Evolutionary conservation across 2,329 filamentous ascomycete genomes (phyloP).

Genomic region (Scortechinia acanthostroma): DNA sequence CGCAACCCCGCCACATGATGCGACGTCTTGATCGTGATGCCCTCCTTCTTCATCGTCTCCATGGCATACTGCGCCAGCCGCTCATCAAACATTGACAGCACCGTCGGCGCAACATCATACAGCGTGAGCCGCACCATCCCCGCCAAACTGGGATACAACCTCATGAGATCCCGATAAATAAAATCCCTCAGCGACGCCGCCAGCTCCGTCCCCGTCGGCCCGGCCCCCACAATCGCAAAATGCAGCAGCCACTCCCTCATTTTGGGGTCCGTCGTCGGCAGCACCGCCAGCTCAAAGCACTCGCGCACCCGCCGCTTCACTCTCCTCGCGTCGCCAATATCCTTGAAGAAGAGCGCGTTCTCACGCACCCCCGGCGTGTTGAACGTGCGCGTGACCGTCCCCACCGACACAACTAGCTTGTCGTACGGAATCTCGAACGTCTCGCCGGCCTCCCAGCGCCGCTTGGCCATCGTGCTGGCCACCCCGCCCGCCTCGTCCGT

Average conservation of each 20-base stretch:
- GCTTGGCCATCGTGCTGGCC: neutral
- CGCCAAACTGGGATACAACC: constrained; percentile 41
- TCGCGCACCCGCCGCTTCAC: constrained; percentile 47
- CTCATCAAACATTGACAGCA: constrained; percentile 53
- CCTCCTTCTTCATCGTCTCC: constrained; percentile 42
- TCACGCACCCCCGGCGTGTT: neutral
- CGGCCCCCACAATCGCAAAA: constrained; percentile 52
- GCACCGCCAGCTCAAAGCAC: constrained; percentile 46
- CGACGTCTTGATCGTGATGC: constrained; percentile 47
- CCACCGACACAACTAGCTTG: neutral
- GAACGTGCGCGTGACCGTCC: neutral
- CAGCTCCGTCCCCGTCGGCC: constrained; percentile 45
- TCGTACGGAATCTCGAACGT: constrained; percentile 1
- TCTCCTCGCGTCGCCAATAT: constrained; percentile 19
- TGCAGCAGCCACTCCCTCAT: constrained; percentile 42
- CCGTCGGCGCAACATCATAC: constrained; percentile 51
- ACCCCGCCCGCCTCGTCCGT: neutral
- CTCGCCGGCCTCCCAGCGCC: neutral
- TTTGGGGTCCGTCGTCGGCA: constrained; percentile 42
- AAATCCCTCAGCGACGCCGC: constrained; percentile 49
- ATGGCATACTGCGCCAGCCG: constrained; percentile 46
- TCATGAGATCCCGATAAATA: constrained; percentile 40
- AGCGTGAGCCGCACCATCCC: constrained; percentile 41
- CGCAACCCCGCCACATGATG: constrained; percentile 46
- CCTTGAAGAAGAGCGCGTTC: neutral